Evolutionary conservation across 345 rosid genomes (phyloP).

Genomic region (Lepidium aucheri): DNA sequence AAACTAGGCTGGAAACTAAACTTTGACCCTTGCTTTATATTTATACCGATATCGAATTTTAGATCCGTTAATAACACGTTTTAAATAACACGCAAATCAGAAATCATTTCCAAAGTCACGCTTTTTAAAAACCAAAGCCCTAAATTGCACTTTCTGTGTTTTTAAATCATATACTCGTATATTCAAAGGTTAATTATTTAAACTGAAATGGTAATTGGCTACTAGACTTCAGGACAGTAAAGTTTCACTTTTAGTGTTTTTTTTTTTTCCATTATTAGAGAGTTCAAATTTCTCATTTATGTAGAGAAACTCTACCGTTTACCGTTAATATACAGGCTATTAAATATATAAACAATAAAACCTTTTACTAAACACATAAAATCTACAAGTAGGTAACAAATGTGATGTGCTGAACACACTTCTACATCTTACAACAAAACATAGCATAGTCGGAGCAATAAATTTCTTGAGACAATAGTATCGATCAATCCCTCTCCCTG

Average conservation of each 20-base stretch:
- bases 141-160: too few species aligned
- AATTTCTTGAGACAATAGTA: neutral
- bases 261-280: too few species aligned
- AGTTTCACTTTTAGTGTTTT: neutral
- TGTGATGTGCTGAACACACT: neutral
- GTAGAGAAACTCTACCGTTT: neutral
- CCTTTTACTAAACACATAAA: neutral
- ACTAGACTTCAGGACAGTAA: neutral
- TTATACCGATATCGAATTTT: too few species aligned
- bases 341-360: neutral
- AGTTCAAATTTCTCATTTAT: neutral
- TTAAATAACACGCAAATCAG: neutral
- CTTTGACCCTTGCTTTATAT: too few species aligned
- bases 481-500: neutral
- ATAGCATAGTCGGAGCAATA: neutral
- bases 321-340: neutral
- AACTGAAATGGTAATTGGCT: neutral
- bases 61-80: too few species aligned
- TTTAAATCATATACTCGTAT: neutral
- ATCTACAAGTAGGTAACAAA: neutral
- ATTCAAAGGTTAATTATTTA: neutral
- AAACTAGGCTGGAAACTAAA: neutral
- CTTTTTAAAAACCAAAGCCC: too few species aligned
- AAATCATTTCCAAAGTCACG: neutral
- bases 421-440: conserved; percentile 2